Conservation (phyloP, 2,329 filamentous ascomycete genomes). For the Neurospora sp. region DNA sequence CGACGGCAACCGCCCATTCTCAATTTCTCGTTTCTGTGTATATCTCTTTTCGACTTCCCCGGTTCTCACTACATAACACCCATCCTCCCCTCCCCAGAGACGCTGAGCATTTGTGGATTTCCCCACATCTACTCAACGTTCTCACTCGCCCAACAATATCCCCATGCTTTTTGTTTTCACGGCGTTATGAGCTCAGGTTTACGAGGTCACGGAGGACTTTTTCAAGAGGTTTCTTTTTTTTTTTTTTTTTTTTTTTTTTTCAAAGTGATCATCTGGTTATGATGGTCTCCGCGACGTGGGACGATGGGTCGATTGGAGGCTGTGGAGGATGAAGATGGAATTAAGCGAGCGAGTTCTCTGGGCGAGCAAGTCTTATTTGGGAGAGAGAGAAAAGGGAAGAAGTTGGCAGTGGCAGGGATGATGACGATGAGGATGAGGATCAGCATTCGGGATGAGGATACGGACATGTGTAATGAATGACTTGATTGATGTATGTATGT, state of each 20-base stretch:
- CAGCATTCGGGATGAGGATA: background rate
- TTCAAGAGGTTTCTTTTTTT: background rate
- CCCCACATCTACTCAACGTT: background rate
- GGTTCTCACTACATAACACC: background rate
- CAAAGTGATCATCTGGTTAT: too few species aligned
- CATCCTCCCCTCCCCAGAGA: background rate
- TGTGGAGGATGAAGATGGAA: background rate
- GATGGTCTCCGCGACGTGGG: background rate
- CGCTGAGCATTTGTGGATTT: background rate
- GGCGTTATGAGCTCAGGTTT: background rate
- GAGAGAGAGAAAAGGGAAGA: background rate
- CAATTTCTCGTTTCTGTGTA: background rate
- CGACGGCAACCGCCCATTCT: background rate
- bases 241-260: background rate
- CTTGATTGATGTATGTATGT: conserved; percentile 3
- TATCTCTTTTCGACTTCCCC: background rate
- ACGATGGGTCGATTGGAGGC: background rate
- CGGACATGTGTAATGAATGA: background rate
- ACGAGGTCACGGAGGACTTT: background rate
- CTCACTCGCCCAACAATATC: background rate
- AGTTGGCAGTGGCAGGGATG: background rate
- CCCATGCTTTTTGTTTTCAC: background rate
- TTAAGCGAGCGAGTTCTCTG: background rate
- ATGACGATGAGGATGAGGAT: background rate
- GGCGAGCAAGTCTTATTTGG: background rate